A percentile compares a stretch with the other conserved stretches of the same genome.
Conservation (phyloP, 1,284 basidiomycete species). For the Tilletia setariae region DNA sequence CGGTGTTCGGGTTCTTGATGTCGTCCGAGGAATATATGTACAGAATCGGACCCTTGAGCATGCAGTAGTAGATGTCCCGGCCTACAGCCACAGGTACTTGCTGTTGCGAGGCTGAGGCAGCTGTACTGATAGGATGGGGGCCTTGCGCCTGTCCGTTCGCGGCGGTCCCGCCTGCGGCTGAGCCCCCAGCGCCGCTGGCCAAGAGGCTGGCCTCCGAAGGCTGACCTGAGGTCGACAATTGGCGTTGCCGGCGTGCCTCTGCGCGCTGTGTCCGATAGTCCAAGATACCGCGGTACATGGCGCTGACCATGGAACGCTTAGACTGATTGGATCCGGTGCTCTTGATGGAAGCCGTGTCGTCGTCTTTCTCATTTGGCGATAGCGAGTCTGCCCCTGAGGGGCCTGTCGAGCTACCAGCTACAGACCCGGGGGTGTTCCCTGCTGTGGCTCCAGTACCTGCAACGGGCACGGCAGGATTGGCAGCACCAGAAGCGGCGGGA, state of each 20-base stretch:
- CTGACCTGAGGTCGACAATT: constrained; percentile 6
- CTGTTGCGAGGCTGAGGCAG: neutral
- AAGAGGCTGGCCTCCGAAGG: neutral
- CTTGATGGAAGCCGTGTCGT: neutral
- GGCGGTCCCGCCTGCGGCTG: neutral
- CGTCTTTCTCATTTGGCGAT: constrained; percentile 7
- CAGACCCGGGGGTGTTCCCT: neutral
- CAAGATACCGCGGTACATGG: constrained; percentile 45
- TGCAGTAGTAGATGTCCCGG: constrained; percentile 41
- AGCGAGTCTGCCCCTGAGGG: too few species aligned
- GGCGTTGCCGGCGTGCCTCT: constrained; percentile 22
- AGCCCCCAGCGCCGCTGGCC: neutral
- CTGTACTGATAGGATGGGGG: constrained; percentile 8
- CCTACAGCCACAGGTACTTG: constrained; percentile 19
- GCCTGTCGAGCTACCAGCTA: neutral
- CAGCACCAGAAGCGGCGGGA: constrained; percentile 15
- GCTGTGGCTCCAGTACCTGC: neutral
- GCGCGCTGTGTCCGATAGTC: constrained; percentile 28
- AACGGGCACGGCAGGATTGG: neutral
- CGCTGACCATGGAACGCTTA: constrained; percentile 26
- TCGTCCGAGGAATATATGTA: constrained; percentile 48
- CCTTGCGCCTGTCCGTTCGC: neutral
- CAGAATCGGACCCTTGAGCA: constrained; percentile 48
- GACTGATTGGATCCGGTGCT: neutral
- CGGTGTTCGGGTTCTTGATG: constrained; percentile 34